A percentile compares a stretch with the other conserved stretches of the same genome.
Evolutionary conservation across 2,329 filamentous ascomycete species (phyloP).

Genomic region (Purpureocillium takamizusanense): DNA sequence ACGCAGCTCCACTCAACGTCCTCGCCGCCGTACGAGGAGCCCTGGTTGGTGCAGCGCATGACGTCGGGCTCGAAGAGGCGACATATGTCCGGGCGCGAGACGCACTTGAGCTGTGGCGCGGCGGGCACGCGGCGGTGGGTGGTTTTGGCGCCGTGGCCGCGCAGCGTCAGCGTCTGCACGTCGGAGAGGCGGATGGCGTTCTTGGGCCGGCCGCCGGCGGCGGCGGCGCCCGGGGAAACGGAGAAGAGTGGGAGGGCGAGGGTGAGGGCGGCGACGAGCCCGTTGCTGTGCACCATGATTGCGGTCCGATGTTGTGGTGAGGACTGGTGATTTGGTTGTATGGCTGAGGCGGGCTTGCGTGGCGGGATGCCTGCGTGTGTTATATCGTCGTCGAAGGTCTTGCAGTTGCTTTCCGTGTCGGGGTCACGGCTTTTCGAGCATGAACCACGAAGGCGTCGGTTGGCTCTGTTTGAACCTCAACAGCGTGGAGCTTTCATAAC

Average conservation of each 20-base stretch:
- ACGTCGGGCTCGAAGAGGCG: constrained; percentile 65
- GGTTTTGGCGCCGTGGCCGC: constrained; percentile 53
- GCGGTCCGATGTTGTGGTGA: neutral
- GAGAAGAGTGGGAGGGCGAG: constrained; percentile 16
- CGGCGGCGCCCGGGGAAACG: too few species aligned
- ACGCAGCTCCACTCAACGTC: constrained; percentile 90
- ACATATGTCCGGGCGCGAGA: constrained; percentile 56
- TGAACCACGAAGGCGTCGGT: too few species aligned
- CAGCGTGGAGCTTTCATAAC: too few species aligned
- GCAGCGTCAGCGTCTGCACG: constrained; percentile 73
- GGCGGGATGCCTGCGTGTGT: too few species aligned
- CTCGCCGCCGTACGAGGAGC: constrained; percentile 66
- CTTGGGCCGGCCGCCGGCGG: constrained; percentile 24
- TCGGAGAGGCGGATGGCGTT: constrained; percentile 48
- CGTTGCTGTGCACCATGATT: constrained; percentile 17
- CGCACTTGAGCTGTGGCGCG: constrained; percentile 71
- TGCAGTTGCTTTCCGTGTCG: too few species aligned
- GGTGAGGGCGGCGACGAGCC: constrained; percentile 9
- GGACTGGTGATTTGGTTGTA: neutral
- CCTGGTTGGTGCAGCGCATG: constrained; percentile 86
- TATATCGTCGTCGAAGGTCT: too few species aligned
- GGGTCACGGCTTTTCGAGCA: too few species aligned
- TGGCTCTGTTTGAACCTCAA: too few species aligned
- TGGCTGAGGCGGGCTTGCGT: constrained; percentile 1
- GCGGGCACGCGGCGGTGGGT: constrained; percentile 66